Evolutionary conservation across 805 yeast genomes (phyloP), one percentile per base, ranked within the genome.

Genomic region (Yamadazyma nakazawae): DNA sequence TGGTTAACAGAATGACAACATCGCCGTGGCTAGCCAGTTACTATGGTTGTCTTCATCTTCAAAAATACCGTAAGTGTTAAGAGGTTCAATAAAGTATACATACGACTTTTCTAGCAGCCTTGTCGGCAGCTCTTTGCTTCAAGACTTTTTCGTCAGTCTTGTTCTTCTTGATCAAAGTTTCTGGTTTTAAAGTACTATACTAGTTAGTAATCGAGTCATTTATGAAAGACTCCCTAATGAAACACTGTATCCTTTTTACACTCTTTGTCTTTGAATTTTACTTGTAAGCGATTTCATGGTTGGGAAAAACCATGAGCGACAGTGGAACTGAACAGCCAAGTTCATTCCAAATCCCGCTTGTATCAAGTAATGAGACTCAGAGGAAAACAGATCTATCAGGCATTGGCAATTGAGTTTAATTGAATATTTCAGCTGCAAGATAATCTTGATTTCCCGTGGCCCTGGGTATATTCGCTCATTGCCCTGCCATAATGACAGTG

Each of bases 151-250:
- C 82, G 70, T 81, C 79, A 73, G 85, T 82, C 80, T 85, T 81
- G 64, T 84, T 72, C 80, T 85, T 83, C 84, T 87, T 87, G 74
- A 84, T 75, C 72, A 83, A 85, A 70, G 94, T 75, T 82, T 87
- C 96, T 81, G 96, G 96, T 74, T 78, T 72, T 61, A 79, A 71
- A 66, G 80, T 67, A 58, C 75, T 69, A 62, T 11, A 42, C 51
- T 37, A 43, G 61, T 56, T 64, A 64, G 69, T 64, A 37, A 36
- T 7, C 8, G 25, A 6, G 41, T 36, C 28, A 28, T 10, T 19
- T n/a, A 9, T n/a, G 24, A 21, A 21, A 21, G 39, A 36, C 39
- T 18, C 39, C 39, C 39, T 36, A 36, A 36, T 21, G 10, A 18
- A 31, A 26, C 18, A 12, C 21, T 37, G 21, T 12, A 28, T 28